Evolutionary conservation across 306 rosid species (phyloP).

Genomic region (Ormosia semicastrata): DNA sequence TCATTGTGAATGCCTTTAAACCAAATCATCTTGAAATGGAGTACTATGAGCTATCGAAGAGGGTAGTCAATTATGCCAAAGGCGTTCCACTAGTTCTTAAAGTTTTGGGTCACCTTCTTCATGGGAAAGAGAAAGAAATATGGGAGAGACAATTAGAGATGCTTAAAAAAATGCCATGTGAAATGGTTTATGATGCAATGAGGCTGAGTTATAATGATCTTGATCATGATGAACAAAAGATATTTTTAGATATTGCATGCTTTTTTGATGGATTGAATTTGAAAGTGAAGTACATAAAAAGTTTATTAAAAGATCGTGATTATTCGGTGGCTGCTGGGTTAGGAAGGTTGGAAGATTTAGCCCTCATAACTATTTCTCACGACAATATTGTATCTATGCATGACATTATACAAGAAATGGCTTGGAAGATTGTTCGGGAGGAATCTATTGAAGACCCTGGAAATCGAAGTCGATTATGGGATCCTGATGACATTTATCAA

Average conservation of each 20-base stretch:
- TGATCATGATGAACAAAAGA: not conserved
- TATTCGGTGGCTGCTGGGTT: not conserved
- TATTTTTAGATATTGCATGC: constrained; percentile 31
- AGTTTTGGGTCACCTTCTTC: not conserved
- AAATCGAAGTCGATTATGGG: not conserved
- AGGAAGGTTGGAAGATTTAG: not conserved
- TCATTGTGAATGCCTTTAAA: not conserved
- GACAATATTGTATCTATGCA: not conserved
- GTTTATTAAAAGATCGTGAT: not conserved
- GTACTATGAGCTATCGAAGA: not conserved
- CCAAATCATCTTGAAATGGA: not conserved
- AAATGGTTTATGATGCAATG: not conserved
- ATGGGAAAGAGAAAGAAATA: not conserved
- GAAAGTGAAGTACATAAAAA: not conserved
- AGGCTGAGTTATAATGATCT: not conserved
- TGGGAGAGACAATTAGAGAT: constrained; percentile 20
- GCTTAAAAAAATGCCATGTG: not conserved
- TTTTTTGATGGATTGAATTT: not conserved
- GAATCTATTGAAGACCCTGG: not conserved
- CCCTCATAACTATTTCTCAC: constrained; percentile 6
- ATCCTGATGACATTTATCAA: not conserved
- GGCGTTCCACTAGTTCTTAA: constrained; percentile 21
- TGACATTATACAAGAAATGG: constrained; percentile 27
- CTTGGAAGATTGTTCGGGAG: constrained; percentile 9
- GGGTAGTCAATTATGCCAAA: not conserved